Base-by-base conservation (phyloP, 495 filamentous ascomycete species). In the Clavariopsis aquatica region DNA sequence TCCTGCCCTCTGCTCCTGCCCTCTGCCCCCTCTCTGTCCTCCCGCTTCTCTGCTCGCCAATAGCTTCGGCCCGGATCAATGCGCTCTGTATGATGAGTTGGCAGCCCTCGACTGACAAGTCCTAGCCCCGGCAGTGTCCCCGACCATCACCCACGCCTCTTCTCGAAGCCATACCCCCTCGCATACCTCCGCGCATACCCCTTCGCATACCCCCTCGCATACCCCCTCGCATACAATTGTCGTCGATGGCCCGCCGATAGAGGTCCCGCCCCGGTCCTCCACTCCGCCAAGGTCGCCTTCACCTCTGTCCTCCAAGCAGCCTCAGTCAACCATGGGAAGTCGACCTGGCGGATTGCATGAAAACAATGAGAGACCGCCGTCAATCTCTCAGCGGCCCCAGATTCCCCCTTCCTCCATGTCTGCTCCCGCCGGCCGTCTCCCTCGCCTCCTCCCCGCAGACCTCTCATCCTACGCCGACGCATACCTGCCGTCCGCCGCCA, bases 361-460 rank as follows among this genome's bases (percentile, higher is more conserved):
- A 60, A 66, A 72, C 60, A 56, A 72, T 72, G 70, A 70, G 49
- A 51, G 60, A 41, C 31, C 65, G 28, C 47, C 55, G 24, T 26
- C 68, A 54, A 53, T n/a, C 60, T 24, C 59, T 19, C 62, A 59
- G 66, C 47, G 63, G 23, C 68, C 70, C 19, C 31, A 24, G 28
- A 69, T 72, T 43, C 43, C 62, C 17, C 28, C 64, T 41, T 76
- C 64, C 46, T 76, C 75, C 23, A 66, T 69, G 45, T 78, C 75
- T 52, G 78, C 75, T n/a, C 78, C 78, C 27, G 60, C 73, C 27
- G 72, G 78, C 17, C 75, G 75, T 57, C 72, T 80, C 10, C 78
- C 75, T 38, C 64, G 79, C 12, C 75, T 79, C 38, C 65, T 76
- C 27, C 74, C 74, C 24, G 72, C 73, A 43, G 78, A 79, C 68